Conservation (phyloP, 1,139 yeast genomes). For the Taphrina sp. region DNA sequence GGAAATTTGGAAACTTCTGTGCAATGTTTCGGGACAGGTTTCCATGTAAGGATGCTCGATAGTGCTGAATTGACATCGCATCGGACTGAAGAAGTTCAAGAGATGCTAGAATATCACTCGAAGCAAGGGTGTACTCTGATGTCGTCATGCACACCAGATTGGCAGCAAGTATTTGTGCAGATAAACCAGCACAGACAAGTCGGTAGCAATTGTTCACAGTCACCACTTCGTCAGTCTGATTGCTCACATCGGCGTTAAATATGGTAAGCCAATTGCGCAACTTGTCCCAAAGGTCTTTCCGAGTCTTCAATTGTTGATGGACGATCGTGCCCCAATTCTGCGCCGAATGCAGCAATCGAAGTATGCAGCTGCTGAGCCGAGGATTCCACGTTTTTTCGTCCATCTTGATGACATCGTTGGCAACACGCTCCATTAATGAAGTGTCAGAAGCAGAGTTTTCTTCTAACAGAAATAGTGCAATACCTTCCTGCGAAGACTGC, state of each 20-base stretch:
- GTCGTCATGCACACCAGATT: constrained; percentile 56
- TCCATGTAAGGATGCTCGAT: constrained; percentile 52
- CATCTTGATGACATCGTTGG: constrained; percentile 45
- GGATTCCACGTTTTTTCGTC: constrained; percentile 47
- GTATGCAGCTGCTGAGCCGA: constrained; percentile 39
- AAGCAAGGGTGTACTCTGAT: too few species aligned
- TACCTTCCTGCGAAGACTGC: constrained; percentile 59
- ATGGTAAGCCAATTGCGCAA: constrained; percentile 33
- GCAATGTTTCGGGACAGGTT: constrained; percentile 51
- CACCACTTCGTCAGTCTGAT: constrained; percentile 38
- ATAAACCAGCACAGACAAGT: constrained; percentile 60
- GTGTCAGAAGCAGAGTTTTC: constrained; percentile 39
- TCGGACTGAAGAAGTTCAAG: constrained; percentile 39
- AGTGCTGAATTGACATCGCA: constrained; percentile 46
- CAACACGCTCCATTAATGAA: constrained; percentile 58
- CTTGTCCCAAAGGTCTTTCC: constrained; percentile 31
- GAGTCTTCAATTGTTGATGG: constrained; percentile 39
- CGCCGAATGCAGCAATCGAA: constrained; percentile 44
- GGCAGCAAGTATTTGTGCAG: constrained; percentile 72
- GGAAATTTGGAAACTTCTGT: constrained; percentile 51
- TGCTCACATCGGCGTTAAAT: constrained; percentile 32
- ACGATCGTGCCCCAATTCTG: constrained; percentile 44
- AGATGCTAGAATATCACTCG: too few species aligned
- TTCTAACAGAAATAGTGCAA: constrained; percentile 43
- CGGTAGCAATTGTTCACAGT: constrained; percentile 55